Evolutionary conservation across 1,284 basidiomycete genomes (phyloP).

Genomic region (Lignosus rhinocerotis): DNA sequence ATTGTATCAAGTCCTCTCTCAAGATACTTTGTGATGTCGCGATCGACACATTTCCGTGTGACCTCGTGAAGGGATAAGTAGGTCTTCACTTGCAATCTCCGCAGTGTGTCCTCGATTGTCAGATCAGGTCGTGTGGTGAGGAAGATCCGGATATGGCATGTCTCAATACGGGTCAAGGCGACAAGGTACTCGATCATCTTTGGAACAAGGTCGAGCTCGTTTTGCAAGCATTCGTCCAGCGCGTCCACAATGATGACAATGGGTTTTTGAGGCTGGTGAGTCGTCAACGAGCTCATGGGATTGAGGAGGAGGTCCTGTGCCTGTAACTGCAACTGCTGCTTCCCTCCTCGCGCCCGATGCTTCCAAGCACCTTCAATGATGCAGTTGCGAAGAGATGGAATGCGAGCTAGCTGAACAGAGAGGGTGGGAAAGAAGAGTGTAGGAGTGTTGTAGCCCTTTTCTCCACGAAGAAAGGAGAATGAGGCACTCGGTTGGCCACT

Average conservation of each 20-base stretch:
- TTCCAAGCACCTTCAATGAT: slow-evolving; percentile 1
- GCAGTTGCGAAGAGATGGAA: not conserved
- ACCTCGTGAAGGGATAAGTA: not conserved
- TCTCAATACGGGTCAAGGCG: not conserved
- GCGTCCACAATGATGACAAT: slow-evolving; percentile 13
- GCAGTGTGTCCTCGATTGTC: not conserved
- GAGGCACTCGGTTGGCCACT: slow-evolving; percentile 6
- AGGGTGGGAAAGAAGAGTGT: not conserved
- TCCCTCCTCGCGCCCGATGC: not conserved
- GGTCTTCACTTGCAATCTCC: not conserved
- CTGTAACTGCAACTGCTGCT: slow-evolving; percentile 7
- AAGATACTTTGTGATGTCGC: not conserved
- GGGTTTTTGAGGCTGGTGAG: not conserved
- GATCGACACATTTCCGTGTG: not conserved
- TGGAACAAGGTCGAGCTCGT: not conserved
- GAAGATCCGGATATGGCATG: not conserved
- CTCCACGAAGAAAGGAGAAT: slow-evolving; percentile 11
- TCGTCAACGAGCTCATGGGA: not conserved
- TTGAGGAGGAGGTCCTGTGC: slow-evolving; percentile 5
- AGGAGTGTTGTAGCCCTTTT: not conserved
- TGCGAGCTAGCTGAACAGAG: slow-evolving; percentile 1
- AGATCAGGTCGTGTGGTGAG: not conserved
- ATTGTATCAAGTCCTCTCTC: not conserved
- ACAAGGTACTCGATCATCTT: not conserved
- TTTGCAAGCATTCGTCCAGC: slow-evolving; percentile 9